A percentile compares a stretch with the other conserved stretches of the same genome.
Evolutionary conservation across 108 stramenopile genomes (phyloP).

Genomic region (Phaeodactylum tricornutum): DNA sequence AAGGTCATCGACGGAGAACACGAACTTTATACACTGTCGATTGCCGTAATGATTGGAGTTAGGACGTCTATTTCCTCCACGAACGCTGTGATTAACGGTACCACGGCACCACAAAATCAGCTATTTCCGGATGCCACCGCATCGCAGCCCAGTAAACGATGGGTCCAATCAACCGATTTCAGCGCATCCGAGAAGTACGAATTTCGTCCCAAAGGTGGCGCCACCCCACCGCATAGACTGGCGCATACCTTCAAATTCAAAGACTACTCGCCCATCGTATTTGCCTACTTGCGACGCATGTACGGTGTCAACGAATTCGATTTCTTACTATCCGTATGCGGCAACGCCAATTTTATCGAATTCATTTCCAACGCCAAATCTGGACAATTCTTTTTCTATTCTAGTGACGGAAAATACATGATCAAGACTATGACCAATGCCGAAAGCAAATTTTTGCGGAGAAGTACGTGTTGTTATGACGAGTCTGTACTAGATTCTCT

Average conservation of each 20-base stretch:
- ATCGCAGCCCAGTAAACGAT: slow-evolving; percentile 25
- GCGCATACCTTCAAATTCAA: slow-evolving; percentile 99
- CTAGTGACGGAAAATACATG: slow-evolving; percentile 96
- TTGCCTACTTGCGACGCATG: slow-evolving; percentile 80
- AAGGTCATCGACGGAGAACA: slow-evolving; percentile 92
- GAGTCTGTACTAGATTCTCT: neutral
- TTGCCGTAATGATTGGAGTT: slow-evolving; percentile 97
- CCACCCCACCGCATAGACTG: slow-evolving; percentile 91
- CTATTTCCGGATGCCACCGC: no score
- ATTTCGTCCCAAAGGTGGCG: slow-evolving; percentile 82
- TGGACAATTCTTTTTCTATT: slow-evolving; percentile 99
- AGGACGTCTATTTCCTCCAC: slow-evolving; percentile 77
- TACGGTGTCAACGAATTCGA: slow-evolving; percentile 90
- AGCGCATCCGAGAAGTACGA: slow-evolving; percentile 86
- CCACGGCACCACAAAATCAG: no score
- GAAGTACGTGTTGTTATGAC: slow-evolving; percentile 36
- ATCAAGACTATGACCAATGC: slow-evolving; percentile 97
- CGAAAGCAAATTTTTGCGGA: slow-evolving; percentile 91
- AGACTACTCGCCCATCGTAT: slow-evolving; percentile 87
- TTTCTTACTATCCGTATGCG: slow-evolving; percentile 90
- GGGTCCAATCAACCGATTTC: slow-evolving; percentile 81
- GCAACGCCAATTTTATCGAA: slow-evolving; percentile 97
- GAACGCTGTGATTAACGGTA: slow-evolving; percentile 50
- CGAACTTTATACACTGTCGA: slow-evolving; percentile 89
- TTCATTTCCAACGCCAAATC: slow-evolving; percentile 98